phyloP scores from a whole-genome alignment of 2,329 filamentous ascomycete species.

The Xylaria sp. region DNA sequence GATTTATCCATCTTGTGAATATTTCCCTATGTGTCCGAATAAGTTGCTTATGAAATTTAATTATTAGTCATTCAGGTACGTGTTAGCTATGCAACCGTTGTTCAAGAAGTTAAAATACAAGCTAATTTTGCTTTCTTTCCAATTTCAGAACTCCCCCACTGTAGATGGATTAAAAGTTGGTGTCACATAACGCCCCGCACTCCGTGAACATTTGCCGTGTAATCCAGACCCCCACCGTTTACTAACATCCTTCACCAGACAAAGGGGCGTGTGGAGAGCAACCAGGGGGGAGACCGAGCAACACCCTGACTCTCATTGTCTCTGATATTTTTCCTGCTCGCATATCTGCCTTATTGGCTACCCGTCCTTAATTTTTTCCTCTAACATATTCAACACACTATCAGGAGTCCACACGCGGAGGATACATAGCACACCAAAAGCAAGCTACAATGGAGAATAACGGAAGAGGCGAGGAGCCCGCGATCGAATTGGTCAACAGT shows the following conservation, averaged over 20 bases:
- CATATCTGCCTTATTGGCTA: too few species aligned
- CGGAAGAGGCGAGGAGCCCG: background rate
- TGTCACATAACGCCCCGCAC: background rate
- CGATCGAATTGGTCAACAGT: background rate
- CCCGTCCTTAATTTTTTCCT: background rate
- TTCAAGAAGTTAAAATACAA: too few species aligned
- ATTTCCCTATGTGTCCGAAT: background rate
- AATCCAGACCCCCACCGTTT: background rate
- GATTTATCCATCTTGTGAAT: background rate
- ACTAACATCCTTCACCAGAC: background rate
- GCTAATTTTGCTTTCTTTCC: too few species aligned
- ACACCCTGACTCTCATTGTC: background rate
- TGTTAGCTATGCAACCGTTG: background rate
- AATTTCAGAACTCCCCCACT: background rate
- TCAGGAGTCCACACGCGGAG: too few species aligned
- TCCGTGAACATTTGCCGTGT: conserved; percentile 1
- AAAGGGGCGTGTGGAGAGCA: background rate
- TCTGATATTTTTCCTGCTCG: too few species aligned
- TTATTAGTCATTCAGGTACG: background rate
- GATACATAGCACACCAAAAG: background rate
- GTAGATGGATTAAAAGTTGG: background rate
- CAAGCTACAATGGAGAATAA: background rate
- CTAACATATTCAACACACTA: background rate
- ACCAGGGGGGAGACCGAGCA: background rate
- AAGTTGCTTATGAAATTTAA: background rate